Percentiles rank a stretch among this genome's conserved stretches.
Evolutionary conservation across 345 rosid species (phyloP).

Genomic region (Eucalyptus pauciflora): DNA sequence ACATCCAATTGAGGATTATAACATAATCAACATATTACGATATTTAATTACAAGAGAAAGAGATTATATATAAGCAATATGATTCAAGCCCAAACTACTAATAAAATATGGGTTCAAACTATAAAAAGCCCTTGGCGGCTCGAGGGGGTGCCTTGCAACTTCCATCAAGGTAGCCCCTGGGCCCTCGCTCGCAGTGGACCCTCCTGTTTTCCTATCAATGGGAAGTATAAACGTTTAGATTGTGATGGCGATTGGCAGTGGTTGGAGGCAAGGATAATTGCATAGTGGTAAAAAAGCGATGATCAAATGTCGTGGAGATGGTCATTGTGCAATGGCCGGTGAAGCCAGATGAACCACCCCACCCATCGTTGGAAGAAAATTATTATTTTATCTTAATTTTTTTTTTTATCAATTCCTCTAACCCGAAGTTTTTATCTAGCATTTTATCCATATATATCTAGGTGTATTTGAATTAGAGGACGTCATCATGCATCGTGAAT

Average conservation of each 20-base stretch:
- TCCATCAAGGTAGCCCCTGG: fast-evolving
- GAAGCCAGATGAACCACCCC: background rate
- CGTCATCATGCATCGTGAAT: fast-evolving
- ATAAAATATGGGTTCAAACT: no score
- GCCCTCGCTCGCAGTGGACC: background rate
- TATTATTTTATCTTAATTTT: no score
- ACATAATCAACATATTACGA: no score
- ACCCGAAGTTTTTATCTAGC: fast-evolving
- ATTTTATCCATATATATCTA: no score
- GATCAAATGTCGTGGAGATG: background rate
- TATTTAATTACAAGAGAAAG: no score
- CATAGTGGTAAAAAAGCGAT: background rate
- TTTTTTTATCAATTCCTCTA: background rate
- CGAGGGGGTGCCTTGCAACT: fast-evolving
- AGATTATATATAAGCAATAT: no score
- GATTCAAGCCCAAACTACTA: fast-evolving
- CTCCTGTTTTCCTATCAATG: background rate
- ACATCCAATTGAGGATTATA: no score
- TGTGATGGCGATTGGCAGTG: no score
- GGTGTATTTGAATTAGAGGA: background rate
- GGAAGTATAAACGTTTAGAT: background rate
- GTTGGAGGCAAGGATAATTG: background rate
- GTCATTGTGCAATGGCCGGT: background rate
- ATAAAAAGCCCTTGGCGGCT: background rate
- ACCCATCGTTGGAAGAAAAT: background rate